Evolutionary conservation across 2,329 filamentous ascomycete species (phyloP).

Genomic region (Trichoderma breve): DNA sequence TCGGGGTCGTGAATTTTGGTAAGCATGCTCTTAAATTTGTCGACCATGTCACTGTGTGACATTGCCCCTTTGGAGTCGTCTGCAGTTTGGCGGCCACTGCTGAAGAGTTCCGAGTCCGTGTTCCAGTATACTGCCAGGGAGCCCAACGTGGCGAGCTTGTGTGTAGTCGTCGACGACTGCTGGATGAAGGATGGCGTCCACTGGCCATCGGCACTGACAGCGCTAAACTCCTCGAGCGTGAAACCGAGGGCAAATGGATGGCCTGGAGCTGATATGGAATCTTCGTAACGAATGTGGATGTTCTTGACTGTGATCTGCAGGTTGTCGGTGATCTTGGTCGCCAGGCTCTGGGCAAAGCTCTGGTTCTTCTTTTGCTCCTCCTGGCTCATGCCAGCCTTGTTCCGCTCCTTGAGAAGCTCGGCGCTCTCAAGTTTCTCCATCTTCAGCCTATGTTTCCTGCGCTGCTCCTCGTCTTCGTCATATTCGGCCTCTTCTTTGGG

Average conservation of each 20-base stretch:
- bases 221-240: slow-evolving; percentile 94
- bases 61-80: slow-evolving; percentile 51
- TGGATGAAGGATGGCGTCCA: slow-evolving; percentile 98
- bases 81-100: slow-evolving; percentile 70
- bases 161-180: slow-evolving; percentile 74
- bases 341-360: slow-evolving; percentile 92
- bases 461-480: slow-evolving; percentile 87
- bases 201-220: slow-evolving; percentile 88
- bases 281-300: slow-evolving; percentile 96
- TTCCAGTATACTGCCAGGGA: slow-evolving; percentile 97
- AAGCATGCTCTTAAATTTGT: slow-evolving; percentile 76
- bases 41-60: slow-evolving; percentile 73
- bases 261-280: slow-evolving; percentile 89
- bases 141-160: slow-evolving; percentile 90
- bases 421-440: slow-evolving; percentile 98
- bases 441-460: slow-evolving; percentile 84
- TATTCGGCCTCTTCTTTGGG: slow-evolving; percentile 95
- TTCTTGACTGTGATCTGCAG: slow-evolving; percentile 97
- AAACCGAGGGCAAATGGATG: slow-evolving; percentile 93
- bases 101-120: slow-evolving; percentile 82
- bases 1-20: slow-evolving; percentile 62
- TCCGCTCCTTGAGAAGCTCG: slow-evolving; percentile 88
- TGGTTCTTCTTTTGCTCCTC: slow-evolving; percentile 98
- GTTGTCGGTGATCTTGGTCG: slow-evolving; percentile 97
- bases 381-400: slow-evolving; percentile 85